phyloP scores from a whole-genome alignment of 306 rosid species.

The Corylus avellana region DNA sequence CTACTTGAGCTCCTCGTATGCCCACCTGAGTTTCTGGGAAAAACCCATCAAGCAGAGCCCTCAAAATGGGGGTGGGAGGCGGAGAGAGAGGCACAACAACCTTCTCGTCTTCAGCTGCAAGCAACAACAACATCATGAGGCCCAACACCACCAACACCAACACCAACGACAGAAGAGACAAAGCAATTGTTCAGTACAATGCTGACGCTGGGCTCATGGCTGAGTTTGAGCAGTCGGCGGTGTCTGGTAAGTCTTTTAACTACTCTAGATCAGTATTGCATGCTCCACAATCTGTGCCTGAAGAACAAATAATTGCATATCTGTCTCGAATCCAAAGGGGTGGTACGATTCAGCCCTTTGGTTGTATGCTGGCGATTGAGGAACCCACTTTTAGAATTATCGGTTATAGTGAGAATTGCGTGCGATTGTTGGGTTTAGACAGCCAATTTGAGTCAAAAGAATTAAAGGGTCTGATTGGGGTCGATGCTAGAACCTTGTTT shows the following conservation, averaged over 20 bases:
- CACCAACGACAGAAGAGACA: constrained; percentile 22
- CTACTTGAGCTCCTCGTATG: neutral
- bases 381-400: constrained; percentile 56
- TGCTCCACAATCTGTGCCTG: constrained; percentile 53
- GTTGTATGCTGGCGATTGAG: constrained; percentile 71
- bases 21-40: constrained; percentile 16
- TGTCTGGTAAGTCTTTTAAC: constrained; percentile 66
- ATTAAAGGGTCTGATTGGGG: constrained; percentile 45
- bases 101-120: constrained; percentile 56
- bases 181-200: constrained; percentile 52
- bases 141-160: neutral
- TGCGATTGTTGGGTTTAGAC: constrained; percentile 58
- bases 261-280: constrained; percentile 52
- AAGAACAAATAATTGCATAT: constrained; percentile 55
- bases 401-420: constrained; percentile 67
- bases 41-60: constrained; percentile 1
- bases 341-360: constrained; percentile 67
- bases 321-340: constrained; percentile 77
- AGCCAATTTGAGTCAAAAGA: constrained; percentile 23
- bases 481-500: constrained; percentile 64
- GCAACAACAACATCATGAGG: constrained; percentile 49
- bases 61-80: constrained; percentile 40
- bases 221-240: constrained; percentile 64
- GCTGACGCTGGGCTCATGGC: constrained; percentile 67
- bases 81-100: constrained; percentile 39